phyloP scores from a whole-genome alignment of 768 basidiomycete genomes.

The Strobilomyces confusus region DNA sequence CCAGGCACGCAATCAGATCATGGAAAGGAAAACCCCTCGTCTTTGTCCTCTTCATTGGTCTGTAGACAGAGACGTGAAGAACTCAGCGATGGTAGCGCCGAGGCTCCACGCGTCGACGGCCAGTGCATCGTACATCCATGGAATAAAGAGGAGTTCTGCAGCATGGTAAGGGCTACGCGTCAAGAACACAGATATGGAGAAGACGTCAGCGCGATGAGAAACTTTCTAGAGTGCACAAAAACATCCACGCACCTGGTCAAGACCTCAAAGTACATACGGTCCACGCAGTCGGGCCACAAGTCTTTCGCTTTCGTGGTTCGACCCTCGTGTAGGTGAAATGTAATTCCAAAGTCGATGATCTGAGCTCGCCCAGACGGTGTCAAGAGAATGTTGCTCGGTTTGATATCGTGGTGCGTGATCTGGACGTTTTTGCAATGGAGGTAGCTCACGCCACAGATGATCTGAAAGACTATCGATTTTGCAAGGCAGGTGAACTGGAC shows the following conservation, averaged over 20 bases:
- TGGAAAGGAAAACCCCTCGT: conserved; percentile 25
- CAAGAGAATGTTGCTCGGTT: conserved; percentile 77
- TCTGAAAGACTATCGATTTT: conserved; percentile 65
- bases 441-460: conserved; percentile 60
- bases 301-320: conserved; percentile 37
- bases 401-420: conserved; percentile 86
- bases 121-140: conserved; percentile 61
- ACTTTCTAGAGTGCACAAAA: neutral
- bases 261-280: conserved; percentile 74
- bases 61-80: conserved; percentile 66
- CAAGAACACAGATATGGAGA: too few relatives aligned
- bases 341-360: conserved; percentile 85
- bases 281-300: conserved; percentile 60
- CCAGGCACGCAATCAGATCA: neutral
- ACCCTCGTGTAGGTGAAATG: conserved; percentile 33
- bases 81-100: conserved; percentile 70
- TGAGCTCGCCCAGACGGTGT: conserved; percentile 56
- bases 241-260: conserved; percentile 69
- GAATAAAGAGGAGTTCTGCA: conserved; percentile 84
- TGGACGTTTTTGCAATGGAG: conserved; percentile 49
- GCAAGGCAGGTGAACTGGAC: conserved; percentile 45
- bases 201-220: neutral
- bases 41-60: conserved; percentile 32
- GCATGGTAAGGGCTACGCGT: conserved; percentile 70
- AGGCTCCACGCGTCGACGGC: conserved; percentile 83